Conservation (phyloP, 192 early-diverging fungal species). For the Diversispora epigaea region DNA sequence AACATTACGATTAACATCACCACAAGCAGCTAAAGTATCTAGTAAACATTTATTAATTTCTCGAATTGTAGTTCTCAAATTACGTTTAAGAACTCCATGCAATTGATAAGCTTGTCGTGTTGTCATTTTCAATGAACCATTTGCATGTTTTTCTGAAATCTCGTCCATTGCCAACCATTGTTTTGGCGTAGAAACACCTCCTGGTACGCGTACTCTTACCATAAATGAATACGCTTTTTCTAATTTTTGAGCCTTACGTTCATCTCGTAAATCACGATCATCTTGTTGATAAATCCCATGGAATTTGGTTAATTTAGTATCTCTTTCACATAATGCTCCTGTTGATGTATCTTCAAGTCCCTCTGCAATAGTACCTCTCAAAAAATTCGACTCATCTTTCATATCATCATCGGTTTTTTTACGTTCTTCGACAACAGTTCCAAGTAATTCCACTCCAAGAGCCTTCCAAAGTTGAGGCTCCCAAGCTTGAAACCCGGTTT, state of each 20-base stretch:
- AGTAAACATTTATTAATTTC: constrained; percentile 89
- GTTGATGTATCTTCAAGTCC: constrained; percentile 80
- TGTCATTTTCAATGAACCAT: constrained; percentile 89
- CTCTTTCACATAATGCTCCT: constrained; percentile 82
- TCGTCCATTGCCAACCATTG: constrained; percentile 96
- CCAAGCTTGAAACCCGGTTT: constrained; percentile 79
- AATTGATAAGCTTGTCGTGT: constrained; percentile 97
- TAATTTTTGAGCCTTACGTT: constrained; percentile 76
- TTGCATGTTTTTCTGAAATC: constrained; percentile 82
- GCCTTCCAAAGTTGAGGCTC: constrained; percentile 80
- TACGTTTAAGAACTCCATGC: constrained; percentile 91
- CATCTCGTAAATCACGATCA: constrained; percentile 90
- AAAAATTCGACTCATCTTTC: constrained; percentile 88
- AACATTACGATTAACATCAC: constrained; percentile 98
- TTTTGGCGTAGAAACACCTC: constrained; percentile 80
- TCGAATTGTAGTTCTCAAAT: constrained; percentile 84
- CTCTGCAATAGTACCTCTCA: constrained; percentile 90
- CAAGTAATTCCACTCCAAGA: constrained; percentile 72
- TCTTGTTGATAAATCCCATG: constrained; percentile 98
- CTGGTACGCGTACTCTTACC: constrained; percentile 94
- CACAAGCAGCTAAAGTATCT: constrained; percentile 94
- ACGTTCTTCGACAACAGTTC: constrained; percentile 62
- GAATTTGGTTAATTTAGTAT: constrained; percentile 93
- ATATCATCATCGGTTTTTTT: constrained; percentile 84
- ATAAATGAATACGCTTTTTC: constrained; percentile 96